Evolutionary conservation across 139 green algal genomes (phyloP).

Genomic region (Prasinococcaceae sp.): DNA sequence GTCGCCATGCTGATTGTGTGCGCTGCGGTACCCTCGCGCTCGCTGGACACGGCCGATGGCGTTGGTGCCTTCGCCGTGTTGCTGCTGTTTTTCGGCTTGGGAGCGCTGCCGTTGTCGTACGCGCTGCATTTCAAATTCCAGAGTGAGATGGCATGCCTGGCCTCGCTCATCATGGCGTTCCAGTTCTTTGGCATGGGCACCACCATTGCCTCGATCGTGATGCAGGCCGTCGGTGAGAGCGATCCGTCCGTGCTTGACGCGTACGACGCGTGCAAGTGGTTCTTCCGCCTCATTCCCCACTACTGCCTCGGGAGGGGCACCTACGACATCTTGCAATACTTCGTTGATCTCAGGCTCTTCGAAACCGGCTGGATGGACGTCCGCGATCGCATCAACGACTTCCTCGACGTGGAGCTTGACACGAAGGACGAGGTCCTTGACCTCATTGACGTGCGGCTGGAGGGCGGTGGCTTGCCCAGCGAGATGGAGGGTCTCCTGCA

Average conservation of each 20-base stretch:
- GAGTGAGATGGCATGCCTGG: conserved; percentile 8
- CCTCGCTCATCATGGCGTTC: not conserved
- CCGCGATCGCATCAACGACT: too few relatives aligned
- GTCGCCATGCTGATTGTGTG: not conserved
- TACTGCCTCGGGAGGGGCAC: conserved; percentile 7
- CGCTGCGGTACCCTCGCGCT: not conserved
- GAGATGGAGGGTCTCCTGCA: too few relatives aligned
- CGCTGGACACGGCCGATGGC: not conserved
- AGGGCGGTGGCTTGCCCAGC: too few relatives aligned
- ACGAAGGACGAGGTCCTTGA: too few relatives aligned
- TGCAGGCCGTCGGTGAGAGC: not conserved
- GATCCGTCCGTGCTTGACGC: not conserved
- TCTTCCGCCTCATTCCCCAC: conserved; percentile 8
- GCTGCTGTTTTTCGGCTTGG: too few relatives aligned
- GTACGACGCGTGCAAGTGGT: not conserved
- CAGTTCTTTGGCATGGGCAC: conserved; percentile 13
- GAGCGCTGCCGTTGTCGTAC: conserved; percentile 9
- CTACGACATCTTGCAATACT: conserved; percentile 7
- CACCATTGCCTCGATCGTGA: conserved; percentile 2
- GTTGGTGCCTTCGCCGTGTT: not conserved
- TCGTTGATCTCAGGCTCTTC: too few relatives aligned
- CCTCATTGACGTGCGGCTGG: too few relatives aligned
- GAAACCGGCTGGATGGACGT: too few relatives aligned
- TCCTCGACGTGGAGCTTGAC: too few relatives aligned
- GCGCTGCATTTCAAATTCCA: conserved; percentile 6